Base-by-base conservation (phyloP, 73 alveolate species). In the Paramecium octaurelia region DNA sequence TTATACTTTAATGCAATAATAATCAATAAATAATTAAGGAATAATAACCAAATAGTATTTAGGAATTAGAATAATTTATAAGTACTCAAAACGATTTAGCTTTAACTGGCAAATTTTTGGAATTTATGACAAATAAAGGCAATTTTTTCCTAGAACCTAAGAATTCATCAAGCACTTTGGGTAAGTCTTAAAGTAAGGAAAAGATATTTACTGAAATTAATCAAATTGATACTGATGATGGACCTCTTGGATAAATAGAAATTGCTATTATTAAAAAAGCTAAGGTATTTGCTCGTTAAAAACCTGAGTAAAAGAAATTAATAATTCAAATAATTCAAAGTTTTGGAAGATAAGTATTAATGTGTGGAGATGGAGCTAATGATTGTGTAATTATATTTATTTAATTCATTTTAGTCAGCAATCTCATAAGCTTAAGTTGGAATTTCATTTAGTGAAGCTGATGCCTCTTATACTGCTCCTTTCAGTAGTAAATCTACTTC, bases 321-420 rank as follows among this genome's bases (percentile, higher is more conserved):
- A 80, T 80, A 2, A 64, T 80, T 20, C 16, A 48, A 31, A 31
- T 80, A n/a, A 11, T 80, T 11, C 18, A 80, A 80, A 24, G 57
- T 10, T 14, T 80, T 34, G 75, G 75, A 24, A 80, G 75, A 80
- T 80, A 42, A 24, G 91, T 80, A 2, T 44, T 80, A 21, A 93
- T 93, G 96, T 93, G 97, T 86, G 97, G 97, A 58, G 97, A 93
- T 57, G 98, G 98, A 1, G 98, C 97, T 29, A 95, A 95, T 85
- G 98, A 95, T 71, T 95, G 98, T 92, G 96, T 80, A 80, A 80
- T 38, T 54, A 54, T 54, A 18, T 18, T 54, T 0, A 16, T n/a
- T 14, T 54, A 54, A 6, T 21, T 70, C 12, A 11, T 29, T 34
- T 73, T 80, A 80, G 91, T 80, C 91, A n/a, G 87, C 94, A 2